These are phyloP conservation scores for Colletotrichum musae DNA, from an alignment of 2,329 filamentous ascomycete genomes.

Conservation along the genomic window DNA sequence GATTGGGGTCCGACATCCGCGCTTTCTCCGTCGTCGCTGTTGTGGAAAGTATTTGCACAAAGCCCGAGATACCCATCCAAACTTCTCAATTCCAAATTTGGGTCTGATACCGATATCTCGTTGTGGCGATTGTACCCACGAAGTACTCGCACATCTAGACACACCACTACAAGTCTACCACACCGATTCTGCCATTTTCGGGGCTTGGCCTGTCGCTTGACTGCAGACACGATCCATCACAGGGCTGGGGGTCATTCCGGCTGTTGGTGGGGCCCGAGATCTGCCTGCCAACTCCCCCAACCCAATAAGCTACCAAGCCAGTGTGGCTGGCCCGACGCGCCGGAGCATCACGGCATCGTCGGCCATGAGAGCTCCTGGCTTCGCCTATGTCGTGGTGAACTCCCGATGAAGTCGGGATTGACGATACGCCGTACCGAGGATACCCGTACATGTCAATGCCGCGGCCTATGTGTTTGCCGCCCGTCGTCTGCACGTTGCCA, in stretches of 20 bases:
- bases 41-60: slow-evolving; percentile 14
- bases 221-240: slow-evolving; percentile 36
- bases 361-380: slow-evolving; percentile 38
- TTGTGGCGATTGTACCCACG: slow-evolving; percentile 3
- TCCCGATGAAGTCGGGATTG: slow-evolving; percentile 29
- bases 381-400: slow-evolving; percentile 35
- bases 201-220: slow-evolving; percentile 30
- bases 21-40: neutral
- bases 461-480: slow-evolving; percentile 27
- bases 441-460: slow-evolving; percentile 33
- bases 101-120: slow-evolving; percentile 3
- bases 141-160: slow-evolving; percentile 2
- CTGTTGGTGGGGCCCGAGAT: slow-evolving; percentile 34
- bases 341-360: slow-evolving; percentile 43
- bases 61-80: slow-evolving; percentile 12
- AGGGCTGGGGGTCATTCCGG: slow-evolving; percentile 36
- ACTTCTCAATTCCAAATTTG: slow-evolving; percentile 3
- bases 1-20: slow-evolving; percentile 23
- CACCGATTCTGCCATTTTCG: slow-evolving; percentile 21
- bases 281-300: slow-evolving; percentile 33
- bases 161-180: neutral
- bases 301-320: slow-evolving; percentile 33
- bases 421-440: slow-evolving; percentile 30
- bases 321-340: slow-evolving; percentile 24
- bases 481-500: slow-evolving; percentile 8